Conservation (phyloP, 1,139 yeast species). For the Kazachstania sp. region DNA sequence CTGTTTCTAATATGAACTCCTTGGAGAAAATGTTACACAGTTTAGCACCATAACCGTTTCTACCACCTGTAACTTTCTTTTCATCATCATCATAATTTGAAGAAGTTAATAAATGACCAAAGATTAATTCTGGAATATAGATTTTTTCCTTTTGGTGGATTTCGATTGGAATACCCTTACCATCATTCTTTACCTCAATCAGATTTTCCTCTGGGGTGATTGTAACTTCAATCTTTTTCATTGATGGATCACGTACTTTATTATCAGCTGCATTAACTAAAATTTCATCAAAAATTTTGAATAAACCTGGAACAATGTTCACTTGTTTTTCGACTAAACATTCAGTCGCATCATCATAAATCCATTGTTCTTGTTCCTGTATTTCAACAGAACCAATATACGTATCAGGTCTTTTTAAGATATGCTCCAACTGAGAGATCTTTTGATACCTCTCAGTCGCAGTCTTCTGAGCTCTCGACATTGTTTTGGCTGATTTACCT, state of each 20-base stretch:
- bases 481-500: conserved; percentile 1
- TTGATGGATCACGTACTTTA: conserved; percentile 85
- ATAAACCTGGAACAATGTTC: conserved; percentile 86
- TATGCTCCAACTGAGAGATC: conserved; percentile 91
- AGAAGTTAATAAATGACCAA: conserved; percentile 90
- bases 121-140: conserved; percentile 91
- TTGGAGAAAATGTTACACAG: conserved; percentile 88
- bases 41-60: conserved; percentile 98
- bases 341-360: conserved; percentile 59
- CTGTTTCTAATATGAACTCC: conserved; percentile 81
- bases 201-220: conserved; percentile 68
- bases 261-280: conserved; percentile 98
- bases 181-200: conserved; percentile 84
- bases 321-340: conserved; percentile 67
- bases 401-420: conserved; percentile 94
- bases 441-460: conserved; percentile 86
- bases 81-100: conserved; percentile 94
- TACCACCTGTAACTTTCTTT: conserved; percentile 95
- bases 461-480: conserved; percentile 29
- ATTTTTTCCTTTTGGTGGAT: conserved; percentile 87
- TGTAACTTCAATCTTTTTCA: conserved; percentile 75
- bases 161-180: conserved; percentile 92
- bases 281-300: conserved; percentile 94
- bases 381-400: conserved; percentile 92
- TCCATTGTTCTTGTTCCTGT: conserved; percentile 78